Conservation (phyloP, 306 rosid species). For the Dalbergia cultrata region DNA sequence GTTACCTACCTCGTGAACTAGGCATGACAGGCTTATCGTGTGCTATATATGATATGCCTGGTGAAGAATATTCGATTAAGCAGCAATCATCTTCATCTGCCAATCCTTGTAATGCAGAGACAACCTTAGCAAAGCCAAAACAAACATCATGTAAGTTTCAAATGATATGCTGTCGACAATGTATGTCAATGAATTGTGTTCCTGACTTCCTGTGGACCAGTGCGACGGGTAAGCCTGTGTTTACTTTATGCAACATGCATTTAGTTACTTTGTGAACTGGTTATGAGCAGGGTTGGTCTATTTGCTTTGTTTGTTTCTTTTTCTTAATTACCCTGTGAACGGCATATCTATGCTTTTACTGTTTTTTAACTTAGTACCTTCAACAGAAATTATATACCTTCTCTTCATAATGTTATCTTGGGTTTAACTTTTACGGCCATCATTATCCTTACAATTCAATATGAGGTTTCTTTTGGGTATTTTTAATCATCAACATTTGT, state of each 20-base stretch:
- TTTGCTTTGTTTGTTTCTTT: neutral
- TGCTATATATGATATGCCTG: constrained; percentile 28
- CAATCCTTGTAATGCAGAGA: constrained; percentile 55
- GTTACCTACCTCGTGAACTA: constrained; percentile 54
- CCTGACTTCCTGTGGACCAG: constrained; percentile 1
- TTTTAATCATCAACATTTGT: neutral
- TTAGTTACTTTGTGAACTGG: neutral
- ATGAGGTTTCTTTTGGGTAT: neutral
- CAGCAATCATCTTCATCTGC: constrained; percentile 37
- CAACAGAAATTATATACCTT: constrained; percentile 1
- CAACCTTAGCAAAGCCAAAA: constrained; percentile 53
- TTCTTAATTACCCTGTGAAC: neutral
- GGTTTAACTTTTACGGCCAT: neutral
- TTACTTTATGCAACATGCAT: neutral
- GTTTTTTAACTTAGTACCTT: neutral
- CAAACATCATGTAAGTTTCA: constrained; percentile 21
- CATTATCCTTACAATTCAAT: neutral
- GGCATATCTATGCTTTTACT: neutral
- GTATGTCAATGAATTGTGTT: neutral
- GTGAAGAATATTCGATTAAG: constrained; percentile 38
- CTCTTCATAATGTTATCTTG: constrained; percentile 1
- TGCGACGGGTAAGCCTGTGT: neutral
- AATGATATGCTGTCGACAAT: constrained; percentile 25
- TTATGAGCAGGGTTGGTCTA: neutral
- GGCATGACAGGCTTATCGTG: neutral